These are phyloP conservation scores for Tuber aestivum DNA, from an alignment of 495 filamentous ascomycete species.

Conservation along the genomic window DNA sequence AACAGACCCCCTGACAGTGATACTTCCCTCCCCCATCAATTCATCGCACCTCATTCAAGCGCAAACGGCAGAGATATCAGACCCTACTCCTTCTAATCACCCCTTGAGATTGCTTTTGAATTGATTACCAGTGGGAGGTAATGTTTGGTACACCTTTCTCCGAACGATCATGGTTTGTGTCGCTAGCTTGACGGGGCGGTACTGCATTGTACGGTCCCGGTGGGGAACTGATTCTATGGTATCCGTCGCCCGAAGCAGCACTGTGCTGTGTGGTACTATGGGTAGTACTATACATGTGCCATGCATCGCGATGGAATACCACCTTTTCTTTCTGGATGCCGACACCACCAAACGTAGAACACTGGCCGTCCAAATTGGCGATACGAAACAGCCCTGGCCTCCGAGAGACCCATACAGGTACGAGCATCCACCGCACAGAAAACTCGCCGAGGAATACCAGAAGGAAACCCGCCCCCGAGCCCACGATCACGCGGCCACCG, in stretches of 20 bases:
- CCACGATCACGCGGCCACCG: too few species aligned
- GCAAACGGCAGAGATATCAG: not conserved
- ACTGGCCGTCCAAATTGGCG: not conserved
- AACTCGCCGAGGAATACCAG: too few species aligned
- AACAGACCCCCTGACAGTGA: not conserved
- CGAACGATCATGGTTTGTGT: not conserved
- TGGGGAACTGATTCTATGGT: too few species aligned
- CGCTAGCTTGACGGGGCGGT: not conserved
- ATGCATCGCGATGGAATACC: too few species aligned
- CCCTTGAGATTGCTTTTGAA: not conserved
- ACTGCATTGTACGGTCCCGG: too few species aligned
- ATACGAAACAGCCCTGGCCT: not conserved
- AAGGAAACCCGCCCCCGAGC: too few species aligned
- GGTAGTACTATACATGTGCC: not conserved
- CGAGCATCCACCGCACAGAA: too few species aligned
- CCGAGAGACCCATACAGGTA: too few species aligned
- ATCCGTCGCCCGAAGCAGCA: too few species aligned
- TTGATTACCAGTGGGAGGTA: not conserved
- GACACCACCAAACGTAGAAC: not conserved
- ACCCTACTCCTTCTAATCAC: not conserved
- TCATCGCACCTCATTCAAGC: not conserved
- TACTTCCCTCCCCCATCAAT: not conserved
- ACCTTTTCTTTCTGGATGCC: too few species aligned
- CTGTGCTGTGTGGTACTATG: too few species aligned
- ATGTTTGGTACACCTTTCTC: not conserved